Evolutionary conservation across 805 yeast species (phyloP), one percentile per base, ranked within the genome.

Genomic region (Sugiyamaella boreocaroliniensis): DNA sequence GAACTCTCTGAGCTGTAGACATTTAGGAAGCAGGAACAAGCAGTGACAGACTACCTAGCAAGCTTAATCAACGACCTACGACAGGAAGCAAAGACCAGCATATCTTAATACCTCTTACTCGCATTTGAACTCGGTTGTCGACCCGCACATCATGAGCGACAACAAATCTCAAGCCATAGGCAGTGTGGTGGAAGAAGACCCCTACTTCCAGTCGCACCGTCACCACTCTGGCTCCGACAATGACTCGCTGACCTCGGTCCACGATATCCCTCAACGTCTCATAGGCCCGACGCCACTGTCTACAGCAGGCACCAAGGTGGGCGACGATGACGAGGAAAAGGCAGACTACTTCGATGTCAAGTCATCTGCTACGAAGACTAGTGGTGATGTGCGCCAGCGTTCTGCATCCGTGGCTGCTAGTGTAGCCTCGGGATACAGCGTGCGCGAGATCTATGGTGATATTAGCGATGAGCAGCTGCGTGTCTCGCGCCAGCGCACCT

Each of bases 401-500:
- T 29, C 40, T 7, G 29, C 48, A 8, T 45, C 48, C 8, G 29
- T 29, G 15, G 51, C 45, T 9, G 45, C 42, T 7, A 43, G 57
- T 12, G 43, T 26, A 29, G 55, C 51, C 29, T 51, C 55, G 50
- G 55, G 54, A 1, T 63, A 64, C 48, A 56, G 59, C 9, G 55
- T 55, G 41, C 53, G 64, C 55, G 73, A 67, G 37, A 70, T 77
- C 14, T 77, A 76, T 55, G 77, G 76, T 6, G 69, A 63, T 4
- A 71, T 70, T 29, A 56, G 70, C 53, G 63, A 65, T 16, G 68
- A 70, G 0, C 65, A 70, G 14, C 70, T 78, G 16, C 65, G 68
- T 4, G 55, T 79, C 41, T 66, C 63, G 20, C 68, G 84, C 47
- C 71, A 75, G 8, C 68, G 67, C 26, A 76, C 82, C 1, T 66